phyloP scores from a whole-genome alignment of 371 early-diverging fungal species.

The Syncephalastrum sp. region DNA sequence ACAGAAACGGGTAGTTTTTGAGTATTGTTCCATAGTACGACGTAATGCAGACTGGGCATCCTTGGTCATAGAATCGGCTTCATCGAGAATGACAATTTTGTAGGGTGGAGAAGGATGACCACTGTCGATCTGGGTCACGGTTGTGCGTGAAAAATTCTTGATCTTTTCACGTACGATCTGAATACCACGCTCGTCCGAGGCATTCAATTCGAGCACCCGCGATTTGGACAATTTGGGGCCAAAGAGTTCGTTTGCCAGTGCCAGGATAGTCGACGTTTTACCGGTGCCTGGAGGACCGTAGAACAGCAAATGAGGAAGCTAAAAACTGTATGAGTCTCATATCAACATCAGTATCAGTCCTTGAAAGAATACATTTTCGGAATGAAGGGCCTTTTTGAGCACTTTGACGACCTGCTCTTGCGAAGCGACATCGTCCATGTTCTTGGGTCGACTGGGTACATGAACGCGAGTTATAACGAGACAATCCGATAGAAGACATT shows the following conservation, averaged over 20 bases:
- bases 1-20: slow-evolving; percentile 96
- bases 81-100: slow-evolving; percentile 99
- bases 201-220: slow-evolving; percentile 97
- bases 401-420: slow-evolving; percentile 92
- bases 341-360: background rate
- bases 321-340: slow-evolving; percentile 55
- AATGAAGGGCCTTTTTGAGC: slow-evolving; percentile 79
- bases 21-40: slow-evolving; percentile 98
- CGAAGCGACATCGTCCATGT: slow-evolving; percentile 82
- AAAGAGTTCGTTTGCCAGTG: slow-evolving; percentile 84
- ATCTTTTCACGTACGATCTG: slow-evolving; percentile 94
- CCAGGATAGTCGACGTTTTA: slow-evolving; percentile 98
- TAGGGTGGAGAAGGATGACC: slow-evolving; percentile 74
- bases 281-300: slow-evolving; percentile 99
- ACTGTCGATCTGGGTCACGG: slow-evolving; percentile 51
- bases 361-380: slow-evolving; percentile 64
- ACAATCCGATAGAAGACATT: background rate
- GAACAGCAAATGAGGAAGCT: slow-evolving; percentile 98
- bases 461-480: background rate
- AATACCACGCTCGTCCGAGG: slow-evolving; percentile 99
- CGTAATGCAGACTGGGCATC: slow-evolving; percentile 99
- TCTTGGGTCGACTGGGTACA: slow-evolving; percentile 75
- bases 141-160: slow-evolving; percentile 92
- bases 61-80: slow-evolving; percentile 98
- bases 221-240: slow-evolving; percentile 75